Evolutionary conservation across 2,329 filamentous ascomycete genomes (phyloP), one percentile per base, ranked within the genome.

Genomic region (Curvularia sp.): DNA sequence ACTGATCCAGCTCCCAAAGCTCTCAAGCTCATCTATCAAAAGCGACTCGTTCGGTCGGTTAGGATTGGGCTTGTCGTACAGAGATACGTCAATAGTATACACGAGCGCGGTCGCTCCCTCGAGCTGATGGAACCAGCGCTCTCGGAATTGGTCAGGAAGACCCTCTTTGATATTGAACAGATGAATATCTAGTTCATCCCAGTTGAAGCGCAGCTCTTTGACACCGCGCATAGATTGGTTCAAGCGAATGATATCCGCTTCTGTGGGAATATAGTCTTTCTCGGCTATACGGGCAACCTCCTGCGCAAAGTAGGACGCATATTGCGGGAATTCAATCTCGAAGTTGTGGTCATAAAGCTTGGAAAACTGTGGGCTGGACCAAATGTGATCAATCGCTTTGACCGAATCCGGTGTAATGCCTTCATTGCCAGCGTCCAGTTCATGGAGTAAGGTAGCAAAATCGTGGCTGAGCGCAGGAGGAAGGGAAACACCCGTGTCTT

Each of bases 111-210:
- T 69, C 1, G 68, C 68, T 24, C 67, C 68, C 51, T 76, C 74
- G 52, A 76, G 69, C 49, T 76, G 74, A 43, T 76, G 74, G 55
- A 74, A 71, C 74, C 74, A 76, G 31, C 73, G 72, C 31, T 71
- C 73, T 7, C 68, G 67, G 56, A 76, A 75, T 42, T 72, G 69
- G 33, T 68, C 62, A 1, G 72, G 69, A 9, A 75, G 66, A 54
- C 66, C 70, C 46, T 71, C 71, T 24, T 63, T 69, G 54, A 76
- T 72, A 61, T 75, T 75, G 66, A 76, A 76, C 2, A 76, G 65
- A 47, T 75, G 74, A 5, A 76, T 67, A 26, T 70, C 70, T 1
- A 76, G 60, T 48, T 74, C 72, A 48, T 75, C 72, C 74, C 74
- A 76, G 35, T 63, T 63, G 60, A 76, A 76, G 42, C 74, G 72